Evolutionary conservation across 148 eudicot genomes (phyloP).

Genomic region (Drosera capensis): DNA sequence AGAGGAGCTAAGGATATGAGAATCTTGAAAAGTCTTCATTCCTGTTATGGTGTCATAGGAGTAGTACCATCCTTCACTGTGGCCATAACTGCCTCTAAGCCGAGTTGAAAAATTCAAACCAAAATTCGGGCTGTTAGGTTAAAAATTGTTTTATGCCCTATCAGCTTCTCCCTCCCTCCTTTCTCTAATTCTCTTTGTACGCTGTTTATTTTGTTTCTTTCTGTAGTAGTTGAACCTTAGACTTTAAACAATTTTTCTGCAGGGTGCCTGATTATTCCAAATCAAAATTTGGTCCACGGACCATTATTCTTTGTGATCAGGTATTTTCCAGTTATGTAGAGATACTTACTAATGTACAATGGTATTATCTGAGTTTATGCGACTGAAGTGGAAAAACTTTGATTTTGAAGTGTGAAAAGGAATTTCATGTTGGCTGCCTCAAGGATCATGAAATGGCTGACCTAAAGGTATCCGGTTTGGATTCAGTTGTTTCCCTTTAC

Average conservation of each 20-base stretch:
- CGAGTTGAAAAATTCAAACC: no score
- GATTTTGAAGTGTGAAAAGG: conserved; percentile 56
- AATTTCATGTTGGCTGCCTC: conserved; percentile 86
- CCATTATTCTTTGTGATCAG: conserved; percentile 5
- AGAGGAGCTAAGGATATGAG: no score
- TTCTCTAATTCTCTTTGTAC: not conserved
- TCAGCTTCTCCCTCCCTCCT: no score
- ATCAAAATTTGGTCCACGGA: not conserved
- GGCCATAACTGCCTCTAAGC: no score
- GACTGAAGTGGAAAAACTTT: not conserved
- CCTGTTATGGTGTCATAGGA: no score
- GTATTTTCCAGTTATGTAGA: not conserved
- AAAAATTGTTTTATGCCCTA: no score
- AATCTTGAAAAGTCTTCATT: no score
- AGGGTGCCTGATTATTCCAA: not conserved
- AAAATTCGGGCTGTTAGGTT: no score
- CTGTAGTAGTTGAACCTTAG: not conserved
- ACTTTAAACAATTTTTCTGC: not conserved
- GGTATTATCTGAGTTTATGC: not conserved
- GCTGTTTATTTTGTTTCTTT: no score
- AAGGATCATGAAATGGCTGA: conserved; percentile 68
- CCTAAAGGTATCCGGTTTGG: conserved; percentile 35
- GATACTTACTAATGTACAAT: not conserved
- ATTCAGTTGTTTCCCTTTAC: not conserved
- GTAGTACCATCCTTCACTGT: no score